These are phyloP conservation scores for Rhypophila decipiens DNA, from an alignment of 495 filamentous ascomycete genomes.

Conservation along the genomic window DNA sequence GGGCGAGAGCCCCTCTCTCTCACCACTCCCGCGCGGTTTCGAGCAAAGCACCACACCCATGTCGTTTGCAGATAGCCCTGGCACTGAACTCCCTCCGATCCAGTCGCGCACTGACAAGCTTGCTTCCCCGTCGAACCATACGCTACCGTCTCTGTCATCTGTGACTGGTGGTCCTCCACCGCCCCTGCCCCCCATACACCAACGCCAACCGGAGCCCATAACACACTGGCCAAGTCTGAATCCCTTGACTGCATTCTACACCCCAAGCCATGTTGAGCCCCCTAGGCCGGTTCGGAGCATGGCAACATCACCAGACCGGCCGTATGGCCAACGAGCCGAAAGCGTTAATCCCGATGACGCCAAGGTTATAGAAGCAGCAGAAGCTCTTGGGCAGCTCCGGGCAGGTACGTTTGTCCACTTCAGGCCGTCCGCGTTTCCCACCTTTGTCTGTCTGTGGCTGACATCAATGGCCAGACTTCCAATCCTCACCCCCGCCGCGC, in stretches of 20 bases:
- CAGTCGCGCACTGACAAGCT: slow-evolving; percentile 19
- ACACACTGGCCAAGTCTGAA: slow-evolving; percentile 48
- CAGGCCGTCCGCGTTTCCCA: slow-evolving; percentile 3
- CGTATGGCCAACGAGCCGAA: slow-evolving; percentile 31
- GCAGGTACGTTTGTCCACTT: slow-evolving; percentile 52
- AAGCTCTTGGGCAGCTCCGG: slow-evolving; percentile 77
- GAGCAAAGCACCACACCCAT: slow-evolving; percentile 21
- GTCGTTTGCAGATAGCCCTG: slow-evolving; percentile 27
- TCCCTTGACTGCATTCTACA: slow-evolving; percentile 48
- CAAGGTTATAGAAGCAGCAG: slow-evolving; percentile 72
- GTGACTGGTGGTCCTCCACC: slow-evolving; percentile 27
- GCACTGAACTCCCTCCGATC: slow-evolving; percentile 39
- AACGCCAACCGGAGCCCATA: slow-evolving; percentile 17
- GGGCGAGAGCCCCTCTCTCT: neutral
- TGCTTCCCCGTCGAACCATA: slow-evolving; percentile 7
- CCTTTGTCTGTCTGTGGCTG: too few species aligned
- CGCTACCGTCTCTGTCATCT: slow-evolving; percentile 38
- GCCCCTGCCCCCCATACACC: slow-evolving; percentile 14
- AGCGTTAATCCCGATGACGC: slow-evolving; percentile 77
- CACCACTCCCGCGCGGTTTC: slow-evolving; percentile 1
- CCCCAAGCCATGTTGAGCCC: slow-evolving; percentile 31
- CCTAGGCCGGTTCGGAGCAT: slow-evolving; percentile 27
- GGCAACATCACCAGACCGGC: slow-evolving; percentile 35
- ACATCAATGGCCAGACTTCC: too few species aligned
- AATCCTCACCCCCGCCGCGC: slow-evolving; percentile 47